Evolutionary conservation across 495 filamentous ascomycete genomes (phyloP), one percentile per base, ranked within the genome.

Genomic region (Hypoxylon intermedium): DNA sequence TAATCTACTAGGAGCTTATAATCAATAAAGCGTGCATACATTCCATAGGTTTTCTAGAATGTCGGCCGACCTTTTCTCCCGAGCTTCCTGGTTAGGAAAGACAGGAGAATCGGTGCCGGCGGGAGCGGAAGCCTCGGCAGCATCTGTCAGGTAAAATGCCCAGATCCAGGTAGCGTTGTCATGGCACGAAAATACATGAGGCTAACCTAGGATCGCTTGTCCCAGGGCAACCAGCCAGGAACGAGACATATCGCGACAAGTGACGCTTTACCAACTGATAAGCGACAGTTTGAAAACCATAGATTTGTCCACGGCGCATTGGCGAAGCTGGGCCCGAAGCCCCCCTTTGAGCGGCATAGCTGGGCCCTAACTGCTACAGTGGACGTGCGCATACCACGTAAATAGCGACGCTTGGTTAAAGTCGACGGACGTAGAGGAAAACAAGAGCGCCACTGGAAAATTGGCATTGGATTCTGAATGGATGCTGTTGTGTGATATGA

Each of bases 1-100:
- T n/a, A n/a, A n/a, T n/a, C n/a, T n/a, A 38, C 40, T 41, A 23
- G 34, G 16, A 45, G 18, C 24, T 42, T 49, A 30, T 43, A 36
- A 41, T 57, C 49, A 44, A 37, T 54, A 5, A 49, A 57, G 36
- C 36, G 47, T 31, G 24, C 31, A 38, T 47, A 30, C 9, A 7
- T 40, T 20, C 33, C 53, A 56, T 42, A 30, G 38, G 42, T 19
- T 26, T 60, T 65, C 46, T 65, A 47, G 62, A 65, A 65, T n/a
- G 47, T 60, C 56, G 56, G 62, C 56, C 56, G 33, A 65, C 51
- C 46, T 65, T 65, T 60, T 65, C 62, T 60, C 30, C 62, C 62
- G 62, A 65, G 47, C 62, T 65, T 60, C 62, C 62, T 43, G 11
- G 24, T 57, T 55, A 26, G 56, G 62, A 60, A 65, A 47, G 33